These are phyloP conservation scores for Powellomyces hirtus DNA, from an alignment of 192 early-diverging fungal species.

Conservation along the genomic window DNA sequence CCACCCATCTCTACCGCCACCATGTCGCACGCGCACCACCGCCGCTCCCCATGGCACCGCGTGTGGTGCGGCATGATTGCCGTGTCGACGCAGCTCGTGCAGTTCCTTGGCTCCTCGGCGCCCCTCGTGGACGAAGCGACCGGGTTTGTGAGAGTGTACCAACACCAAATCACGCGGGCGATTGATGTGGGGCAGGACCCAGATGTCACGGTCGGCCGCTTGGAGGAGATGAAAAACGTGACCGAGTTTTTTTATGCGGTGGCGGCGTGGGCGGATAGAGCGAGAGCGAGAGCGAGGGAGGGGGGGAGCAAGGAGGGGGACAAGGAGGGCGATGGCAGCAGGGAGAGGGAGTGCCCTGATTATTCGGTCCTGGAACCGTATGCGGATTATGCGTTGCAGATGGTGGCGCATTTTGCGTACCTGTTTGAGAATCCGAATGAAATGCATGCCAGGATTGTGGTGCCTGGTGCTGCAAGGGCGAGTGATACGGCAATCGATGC, in stretches of 20 bases:
- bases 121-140: slow-evolving; percentile 21
- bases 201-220: slow-evolving; percentile 10
- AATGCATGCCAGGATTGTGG: slow-evolving; percentile 13
- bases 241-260: slow-evolving; percentile 33
- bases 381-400: slow-evolving; percentile 2
- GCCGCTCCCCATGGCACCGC: slow-evolving; percentile 35
- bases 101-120: background rate
- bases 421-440: slow-evolving; percentile 36
- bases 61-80: slow-evolving; percentile 48
- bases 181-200: slow-evolving; percentile 17
- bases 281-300: background rate
- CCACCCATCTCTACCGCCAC: no score
- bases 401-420: slow-evolving; percentile 31
- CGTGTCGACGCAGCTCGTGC: slow-evolving; percentile 18
- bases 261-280: slow-evolving; percentile 6
- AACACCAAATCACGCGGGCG: slow-evolving; percentile 26
- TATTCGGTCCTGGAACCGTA: slow-evolving; percentile 3
- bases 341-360: background rate
- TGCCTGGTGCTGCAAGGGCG: background rate
- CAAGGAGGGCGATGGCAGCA: background rate
- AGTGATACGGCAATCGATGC: background rate
- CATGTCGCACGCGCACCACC: background rate
- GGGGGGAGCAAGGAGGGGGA: no score
- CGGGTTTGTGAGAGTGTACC: slow-evolving; percentile 40
- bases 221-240: slow-evolving; percentile 31